Conservation (phyloP, 768 basidiomycete genomes). For the Ramaria sp. region DNA sequence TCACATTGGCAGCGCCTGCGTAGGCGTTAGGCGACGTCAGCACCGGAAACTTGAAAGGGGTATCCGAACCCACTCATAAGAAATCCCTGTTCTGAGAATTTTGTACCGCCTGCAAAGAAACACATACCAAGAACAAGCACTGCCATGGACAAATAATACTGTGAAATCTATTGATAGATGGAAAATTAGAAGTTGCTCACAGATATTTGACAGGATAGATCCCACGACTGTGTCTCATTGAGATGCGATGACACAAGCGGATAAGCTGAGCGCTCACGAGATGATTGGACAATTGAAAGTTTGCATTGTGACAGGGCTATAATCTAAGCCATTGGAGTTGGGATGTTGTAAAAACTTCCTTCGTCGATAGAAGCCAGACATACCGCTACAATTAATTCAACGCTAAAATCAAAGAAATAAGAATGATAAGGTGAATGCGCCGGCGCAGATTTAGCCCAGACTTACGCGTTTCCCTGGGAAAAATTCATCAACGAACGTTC, state of each 20-base stretch:
- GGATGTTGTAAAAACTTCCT: neutral
- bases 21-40: neutral
- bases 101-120: constrained; percentile 75
- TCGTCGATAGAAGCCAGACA: constrained; percentile 16
- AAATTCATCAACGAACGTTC: neutral
- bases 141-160: constrained; percentile 17
- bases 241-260: constrained; percentile 6
- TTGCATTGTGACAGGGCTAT: constrained; percentile 79
- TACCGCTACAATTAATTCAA: constrained; percentile 63
- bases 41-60: neutral
- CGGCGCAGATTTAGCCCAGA: constrained; percentile 11
- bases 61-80: constrained; percentile 43
- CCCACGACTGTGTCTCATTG: constrained; percentile 50
- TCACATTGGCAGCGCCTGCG: constrained; percentile 61
- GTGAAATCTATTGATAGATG: constrained; percentile 14
- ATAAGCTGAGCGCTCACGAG: constrained; percentile 33
- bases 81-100: constrained; percentile 73
- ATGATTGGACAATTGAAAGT: constrained; percentile 68
- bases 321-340: constrained; percentile 33
- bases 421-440: neutral
- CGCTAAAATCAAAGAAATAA: constrained; percentile 21
- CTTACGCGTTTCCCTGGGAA: constrained; percentile 21
- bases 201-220: constrained; percentile 68
- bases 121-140: constrained; percentile 85
- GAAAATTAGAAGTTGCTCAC: constrained; percentile 23